Evolutionary conservation across 495 filamentous ascomycete genomes (phyloP), one percentile per base, ranked within the genome.

Genomic region (Lentithecium fluviatile): DNA sequence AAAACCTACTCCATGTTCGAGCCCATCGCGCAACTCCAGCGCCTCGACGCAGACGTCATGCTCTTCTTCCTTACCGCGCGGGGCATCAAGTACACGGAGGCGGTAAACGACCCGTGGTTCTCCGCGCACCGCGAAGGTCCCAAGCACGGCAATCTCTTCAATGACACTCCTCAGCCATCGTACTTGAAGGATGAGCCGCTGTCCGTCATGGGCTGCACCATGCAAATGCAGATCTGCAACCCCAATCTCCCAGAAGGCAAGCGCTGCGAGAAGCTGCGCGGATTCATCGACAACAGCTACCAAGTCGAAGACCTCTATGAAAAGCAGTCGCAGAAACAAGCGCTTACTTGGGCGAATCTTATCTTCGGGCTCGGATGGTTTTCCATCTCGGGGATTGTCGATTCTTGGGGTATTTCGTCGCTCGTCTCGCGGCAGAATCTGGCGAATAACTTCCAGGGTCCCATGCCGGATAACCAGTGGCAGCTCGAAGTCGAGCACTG

Each of bases 401-500:
- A 45, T 29, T 23, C 21, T 10, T 13, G 51, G 6, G 59, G 59
- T 15, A 43, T 29, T 20, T 17, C 47, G 32, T 24, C 20, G 13
- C 52, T 62, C 6, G 17, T 20, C 13, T 24, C 60, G 10, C 43
- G 54, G 29, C n/a, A 57, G 8, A 26, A 23, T 6, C 51, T 63
- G 19, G 26, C n/a, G 6, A 32, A 26, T 12, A 55, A 34, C 20
- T 8, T 24, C 12, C 58, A 60, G 36, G 24, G 24, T 5, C 32
- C 32, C 3, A 5, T 60, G 12, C 48, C 58, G 13, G 15, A 19
- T 12, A 60, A 60, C 26, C 58, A 60, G 20, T 60, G 58, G 58
- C 47, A 52, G 24, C 15, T 60, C 2, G 58, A 60, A n/a, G 48
- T 54, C 8, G 48, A 53, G 42, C 32, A 60, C 21, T 60, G 47